A percentile compares a stretch with the other conserved stretches of the same genome.
Conservation (phyloP, 768 basidiomycete species). For the Suillus lakei region DNA sequence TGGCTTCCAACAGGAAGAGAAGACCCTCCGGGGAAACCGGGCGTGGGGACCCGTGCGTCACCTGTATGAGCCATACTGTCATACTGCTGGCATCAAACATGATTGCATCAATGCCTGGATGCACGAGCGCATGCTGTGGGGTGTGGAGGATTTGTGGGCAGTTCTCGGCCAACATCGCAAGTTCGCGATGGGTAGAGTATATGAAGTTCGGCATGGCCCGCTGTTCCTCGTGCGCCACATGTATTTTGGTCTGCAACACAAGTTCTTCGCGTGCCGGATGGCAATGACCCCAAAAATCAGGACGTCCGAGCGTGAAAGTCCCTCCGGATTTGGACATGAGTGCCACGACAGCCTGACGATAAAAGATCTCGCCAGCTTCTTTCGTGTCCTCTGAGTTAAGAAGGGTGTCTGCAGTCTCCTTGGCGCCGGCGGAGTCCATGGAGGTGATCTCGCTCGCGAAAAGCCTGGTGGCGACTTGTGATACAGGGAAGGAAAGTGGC, state of each 20-base stretch:
- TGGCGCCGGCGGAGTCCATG: neutral
- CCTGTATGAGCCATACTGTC: neutral
- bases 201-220: neutral
- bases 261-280: neutral
- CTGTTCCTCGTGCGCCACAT: neutral
- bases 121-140: neutral
- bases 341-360: neutral
- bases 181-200: neutral
- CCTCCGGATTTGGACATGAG: neutral
- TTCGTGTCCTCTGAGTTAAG: neutral
- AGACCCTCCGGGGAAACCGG: neutral
- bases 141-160: neutral
- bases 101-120: neutral
- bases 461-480: neutral
- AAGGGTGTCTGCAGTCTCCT: neutral
- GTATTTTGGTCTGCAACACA: neutral
- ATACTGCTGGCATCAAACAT: neutral
- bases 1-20: neutral
- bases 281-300: neutral
- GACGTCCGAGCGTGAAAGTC: neutral
- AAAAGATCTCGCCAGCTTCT: neutral
- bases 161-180: neutral
- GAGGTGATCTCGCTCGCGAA: neutral
- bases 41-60: neutral
- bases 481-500: neutral